These are phyloP conservation scores for Ploettnerulaceae sp. DNA, from an alignment of 2,329 filamentous ascomycete species.

Conservation along the genomic window DNA sequence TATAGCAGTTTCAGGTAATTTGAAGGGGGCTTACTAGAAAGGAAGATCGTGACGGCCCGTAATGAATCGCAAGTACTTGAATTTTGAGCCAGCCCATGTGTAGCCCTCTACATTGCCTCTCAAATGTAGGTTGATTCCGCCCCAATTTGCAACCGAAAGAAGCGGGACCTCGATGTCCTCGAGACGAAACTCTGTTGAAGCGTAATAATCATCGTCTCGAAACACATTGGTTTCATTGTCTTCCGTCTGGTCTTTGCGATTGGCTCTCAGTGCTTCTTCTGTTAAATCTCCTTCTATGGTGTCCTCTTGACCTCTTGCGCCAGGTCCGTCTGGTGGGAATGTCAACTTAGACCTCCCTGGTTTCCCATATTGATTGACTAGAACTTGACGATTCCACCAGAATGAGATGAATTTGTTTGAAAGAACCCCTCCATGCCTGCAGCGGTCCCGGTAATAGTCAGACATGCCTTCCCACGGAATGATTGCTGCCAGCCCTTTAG, in stretches of 20 bases:
- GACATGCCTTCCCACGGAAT: slow-evolving; percentile 53
- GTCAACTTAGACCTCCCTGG: slow-evolving; percentile 40
- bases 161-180: slow-evolving; percentile 63
- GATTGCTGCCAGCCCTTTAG: slow-evolving; percentile 46
- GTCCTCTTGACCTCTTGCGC: slow-evolving; percentile 33
- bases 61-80: slow-evolving; percentile 67
- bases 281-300: slow-evolving; percentile 56
- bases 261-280: slow-evolving; percentile 38
- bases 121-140: slow-evolving; percentile 63
- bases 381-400: slow-evolving; percentile 64
- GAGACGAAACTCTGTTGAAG: slow-evolving; percentile 49
- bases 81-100: slow-evolving; percentile 55
- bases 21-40: too few species aligned
- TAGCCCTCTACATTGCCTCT: slow-evolving; percentile 66
- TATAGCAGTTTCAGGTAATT: too few species aligned
- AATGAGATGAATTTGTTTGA: slow-evolving; percentile 55
- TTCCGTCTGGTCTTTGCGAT: slow-evolving; percentile 17
- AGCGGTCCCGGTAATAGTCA: slow-evolving; percentile 43
- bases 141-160: slow-evolving; percentile 66
- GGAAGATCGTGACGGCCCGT: slow-evolving; percentile 67
- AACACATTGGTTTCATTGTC: slow-evolving; percentile 49
- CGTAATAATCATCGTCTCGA: slow-evolving; percentile 42
- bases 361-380: slow-evolving; percentile 63
- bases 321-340: too few species aligned
- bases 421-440: slow-evolving; percentile 57